Evolutionary conservation across 1,284 basidiomycete genomes (phyloP), one percentile per base, ranked within the genome.

Genomic region (Butyriboletus appendiculatus): DNA sequence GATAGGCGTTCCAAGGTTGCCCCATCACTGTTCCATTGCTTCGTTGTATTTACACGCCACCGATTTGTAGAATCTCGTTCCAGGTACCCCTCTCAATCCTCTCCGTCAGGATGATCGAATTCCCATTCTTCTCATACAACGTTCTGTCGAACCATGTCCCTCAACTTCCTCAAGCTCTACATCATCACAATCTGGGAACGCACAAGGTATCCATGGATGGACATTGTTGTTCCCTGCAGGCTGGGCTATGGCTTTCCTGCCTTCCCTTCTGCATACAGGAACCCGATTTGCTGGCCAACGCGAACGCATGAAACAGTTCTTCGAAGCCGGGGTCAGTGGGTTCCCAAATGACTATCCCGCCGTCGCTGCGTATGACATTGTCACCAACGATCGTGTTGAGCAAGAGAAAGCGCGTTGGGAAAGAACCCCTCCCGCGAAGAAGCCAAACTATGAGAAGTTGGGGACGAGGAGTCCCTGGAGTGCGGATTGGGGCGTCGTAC

Each of bases 211-310:
- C 33, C 85, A 94, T 62, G 93, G 94, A 34, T 96, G 89, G 87
- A 92, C 86, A 2, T 73, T 98, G 6, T 75, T 96, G 26, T 71
- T 96, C 32, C 94, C 95, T 2, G 77, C 83, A 2, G 92, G 92
- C 10, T 98, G 94, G 94, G 79, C 82, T 1, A 94, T 94, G 87
- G 78, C 93, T 1, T 92, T 97, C 71, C 84, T 92, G 57, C 80
- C 80, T 26, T 94, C 94, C 0, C 80, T 98, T 40, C 78, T 81
- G 9, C 85, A 86, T 70, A 92, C 93, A 1, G 87, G 88, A 22
- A 90, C 89, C 0, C 86, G 92, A 4, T 80, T 95, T 9, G 88
- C 80, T 2, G 94, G 94, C 1, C 84, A 94, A 61, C 81, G 85
- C 18, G 92, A 96, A 66, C 80, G 85, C 20, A 78, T 80, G 59